Evolutionary conservation across 2,329 filamentous ascomycete species (phyloP).

Genomic region (Capronia epimyces): DNA sequence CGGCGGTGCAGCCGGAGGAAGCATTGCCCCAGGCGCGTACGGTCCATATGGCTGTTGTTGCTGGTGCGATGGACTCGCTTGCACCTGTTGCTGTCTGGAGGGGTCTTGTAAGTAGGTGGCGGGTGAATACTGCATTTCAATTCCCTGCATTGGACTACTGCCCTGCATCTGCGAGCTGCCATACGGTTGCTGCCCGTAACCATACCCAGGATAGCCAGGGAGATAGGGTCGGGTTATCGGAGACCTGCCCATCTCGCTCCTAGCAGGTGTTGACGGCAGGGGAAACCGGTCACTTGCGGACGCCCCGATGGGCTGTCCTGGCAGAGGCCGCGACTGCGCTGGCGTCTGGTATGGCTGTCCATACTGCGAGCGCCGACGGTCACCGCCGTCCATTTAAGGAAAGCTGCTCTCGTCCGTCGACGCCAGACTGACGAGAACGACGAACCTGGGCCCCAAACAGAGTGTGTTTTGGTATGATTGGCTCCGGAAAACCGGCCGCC

Average conservation of each 20-base stretch:
- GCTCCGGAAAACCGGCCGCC: constrained; percentile 2
- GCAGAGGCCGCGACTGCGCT: constrained; percentile 23
- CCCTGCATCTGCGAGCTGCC: constrained; percentile 50
- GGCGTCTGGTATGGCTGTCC: constrained; percentile 60
- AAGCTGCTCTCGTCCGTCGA: constrained; percentile 17
- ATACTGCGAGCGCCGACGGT: constrained; percentile 67
- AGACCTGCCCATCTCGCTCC: constrained; percentile 35
- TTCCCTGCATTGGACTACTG: constrained; percentile 42
- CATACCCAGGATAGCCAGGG: constrained; percentile 46
- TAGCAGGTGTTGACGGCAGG: constrained; percentile 36
- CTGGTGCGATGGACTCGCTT: constrained; percentile 43
- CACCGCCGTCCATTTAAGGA: constrained; percentile 68
- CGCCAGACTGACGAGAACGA: constrained; percentile 21
- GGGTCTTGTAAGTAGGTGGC: constrained; percentile 58
- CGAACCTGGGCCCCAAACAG: not conserved
- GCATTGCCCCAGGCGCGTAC: constrained; percentile 61
- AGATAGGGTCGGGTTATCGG: constrained; percentile 36
- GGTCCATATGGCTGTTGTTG: constrained; percentile 50
- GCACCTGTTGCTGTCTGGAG: constrained; percentile 30
- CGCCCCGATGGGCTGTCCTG: constrained; percentile 37
- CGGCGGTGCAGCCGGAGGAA: constrained; percentile 56
- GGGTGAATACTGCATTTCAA: constrained; percentile 60
- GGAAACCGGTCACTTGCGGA: constrained; percentile 45
- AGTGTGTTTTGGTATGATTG: constrained; percentile 7
- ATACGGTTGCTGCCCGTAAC: constrained; percentile 51